Evolutionary conservation across 495 filamentous ascomycete genomes (phyloP), one percentile per base, ranked within the genome.

Genomic region (Xylaria curta): DNA sequence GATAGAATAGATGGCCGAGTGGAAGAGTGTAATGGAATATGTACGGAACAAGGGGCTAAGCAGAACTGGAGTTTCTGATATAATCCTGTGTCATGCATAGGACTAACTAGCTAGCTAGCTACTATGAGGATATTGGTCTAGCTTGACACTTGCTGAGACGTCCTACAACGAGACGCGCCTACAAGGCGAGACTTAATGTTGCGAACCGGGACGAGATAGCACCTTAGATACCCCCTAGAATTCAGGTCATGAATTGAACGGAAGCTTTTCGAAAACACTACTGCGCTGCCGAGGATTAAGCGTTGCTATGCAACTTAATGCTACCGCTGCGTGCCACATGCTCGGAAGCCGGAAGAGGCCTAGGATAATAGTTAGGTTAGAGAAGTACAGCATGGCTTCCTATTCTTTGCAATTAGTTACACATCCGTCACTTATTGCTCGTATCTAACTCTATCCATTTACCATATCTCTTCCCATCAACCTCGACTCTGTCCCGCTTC

Each of bases 141-240:
- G 6, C 2, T 38, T 44, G 60, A 4, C 21, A 12, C 24, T 17
- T 56, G 7, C 26, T 17, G 13, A 31, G 9, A 26, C 51, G 51
- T 54, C 24, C 28, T 3, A 15, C 12, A 21, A 63, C 21, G 60
- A 56, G 24, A 31, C 26, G 12, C 21, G 2, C 19, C 12, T 17
- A 38, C 19, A 2, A 60, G 33, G 33, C 33, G 33, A 38, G 33
- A 31, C 21, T 26, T 9, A 4, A 53, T 13, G 49, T 21, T 13
- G 24, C 24, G 49, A 13, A 26, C 24, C 4, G 38, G n/a, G 4
- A 64, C 19, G 42, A 64, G 38, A 64, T 28, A 42, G 19, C 31
- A 33, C 24, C 44, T 46, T 6, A 64, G 61, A 64, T 64, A 64
- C 61, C 61, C 60, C 60, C 12, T 47, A 47, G 40, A 64, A n/a